A percentile compares a stretch with the other conserved stretches of the same genome.
Evolutionary conservation across 371 early-diverging fungal genomes (phyloP).

Genomic region (Rhizopus delemar): DNA sequence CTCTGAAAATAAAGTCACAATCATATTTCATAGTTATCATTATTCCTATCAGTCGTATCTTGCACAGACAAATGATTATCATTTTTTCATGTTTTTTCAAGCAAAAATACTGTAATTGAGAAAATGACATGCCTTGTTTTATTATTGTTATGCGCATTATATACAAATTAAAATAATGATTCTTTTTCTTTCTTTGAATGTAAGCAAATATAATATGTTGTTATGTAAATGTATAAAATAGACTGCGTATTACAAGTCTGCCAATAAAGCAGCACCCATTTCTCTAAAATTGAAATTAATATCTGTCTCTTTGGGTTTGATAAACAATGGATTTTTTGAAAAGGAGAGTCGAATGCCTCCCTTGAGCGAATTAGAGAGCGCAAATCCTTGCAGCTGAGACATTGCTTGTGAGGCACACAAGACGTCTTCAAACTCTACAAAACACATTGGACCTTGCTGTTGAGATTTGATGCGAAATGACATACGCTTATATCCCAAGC

Average conservation of each 20-base stretch:
- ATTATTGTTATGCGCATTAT: too few relatives aligned
- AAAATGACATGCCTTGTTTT: too few relatives aligned
- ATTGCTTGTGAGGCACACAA: conserved; percentile 85
- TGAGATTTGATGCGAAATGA: conserved; percentile 76
- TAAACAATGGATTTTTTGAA: conserved; percentile 89
- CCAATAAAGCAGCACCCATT: conserved; percentile 34
- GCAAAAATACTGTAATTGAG: too few relatives aligned
- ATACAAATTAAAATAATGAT: background rate
- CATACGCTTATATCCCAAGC: conserved; percentile 83
- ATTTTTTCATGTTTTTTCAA: too few relatives aligned
- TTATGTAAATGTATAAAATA: too few relatives aligned
- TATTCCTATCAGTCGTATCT: too few relatives aligned
- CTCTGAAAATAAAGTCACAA: too few relatives aligned
- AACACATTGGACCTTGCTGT: conserved; percentile 84
- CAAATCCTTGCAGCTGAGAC: conserved; percentile 76
- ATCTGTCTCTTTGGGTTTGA: conserved; percentile 3
- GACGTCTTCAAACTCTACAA: conserved; percentile 89
- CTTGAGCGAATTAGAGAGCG: conserved; percentile 81
- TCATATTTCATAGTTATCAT: too few relatives aligned
- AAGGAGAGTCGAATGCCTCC: conserved; percentile 91
- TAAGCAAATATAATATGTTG: background rate
- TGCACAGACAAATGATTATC: too few relatives aligned
- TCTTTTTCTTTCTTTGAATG: background rate
- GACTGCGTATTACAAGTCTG: conserved; percentile 9
- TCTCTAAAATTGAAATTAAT: conserved; percentile 23